A percentile compares a stretch with the other conserved stretches of the same genome.
Evolutionary conservation across 768 basidiomycete species (phyloP).

Genomic region (Gloeostereum incarnatum): DNA sequence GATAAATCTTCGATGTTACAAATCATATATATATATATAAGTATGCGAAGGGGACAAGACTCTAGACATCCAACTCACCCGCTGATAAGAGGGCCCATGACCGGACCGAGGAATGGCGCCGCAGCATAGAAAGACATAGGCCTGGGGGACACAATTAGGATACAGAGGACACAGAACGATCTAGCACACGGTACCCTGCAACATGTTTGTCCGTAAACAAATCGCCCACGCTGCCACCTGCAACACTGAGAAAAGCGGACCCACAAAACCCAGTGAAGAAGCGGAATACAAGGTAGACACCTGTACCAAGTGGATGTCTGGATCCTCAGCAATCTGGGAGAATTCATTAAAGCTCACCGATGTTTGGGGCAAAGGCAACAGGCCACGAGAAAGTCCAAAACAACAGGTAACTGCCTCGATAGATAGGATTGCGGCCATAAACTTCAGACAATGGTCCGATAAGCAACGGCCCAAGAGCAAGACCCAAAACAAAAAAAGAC

Average conservation of each 20-base stretch:
- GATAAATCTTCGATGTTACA: constrained; percentile 42
- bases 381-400: constrained; percentile 63
- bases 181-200: constrained; percentile 44
- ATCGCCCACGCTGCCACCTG: constrained; percentile 48
- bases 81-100: constrained; percentile 46
- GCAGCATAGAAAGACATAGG: constrained; percentile 50
- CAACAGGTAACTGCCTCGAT: constrained; percentile 46
- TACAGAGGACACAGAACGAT: too few species aligned
- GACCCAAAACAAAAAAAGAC: constrained; percentile 50
- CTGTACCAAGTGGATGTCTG: constrained; percentile 18
- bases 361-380: constrained; percentile 63
- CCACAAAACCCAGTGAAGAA: constrained; percentile 48
- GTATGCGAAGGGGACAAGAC: constrained; percentile 2
- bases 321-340: neutral
- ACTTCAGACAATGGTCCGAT: constrained; percentile 47
- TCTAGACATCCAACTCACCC: constrained; percentile 30
- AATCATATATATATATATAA: constrained; percentile 2
- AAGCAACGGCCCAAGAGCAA: constrained; percentile 47
- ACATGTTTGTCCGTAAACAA: constrained; percentile 48
- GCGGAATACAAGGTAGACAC: constrained; percentile 50
- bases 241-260: constrained; percentile 46
- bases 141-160: too few species aligned
- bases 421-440: constrained; percentile 57
- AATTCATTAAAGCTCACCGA: constrained; percentile 28
- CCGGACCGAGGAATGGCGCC: constrained; percentile 42